Evolutionary conservation across 192 early-diverging fungal species (phyloP), one percentile per base, ranked within the genome.

Genomic region (Chytriomyces sp.): DNA sequence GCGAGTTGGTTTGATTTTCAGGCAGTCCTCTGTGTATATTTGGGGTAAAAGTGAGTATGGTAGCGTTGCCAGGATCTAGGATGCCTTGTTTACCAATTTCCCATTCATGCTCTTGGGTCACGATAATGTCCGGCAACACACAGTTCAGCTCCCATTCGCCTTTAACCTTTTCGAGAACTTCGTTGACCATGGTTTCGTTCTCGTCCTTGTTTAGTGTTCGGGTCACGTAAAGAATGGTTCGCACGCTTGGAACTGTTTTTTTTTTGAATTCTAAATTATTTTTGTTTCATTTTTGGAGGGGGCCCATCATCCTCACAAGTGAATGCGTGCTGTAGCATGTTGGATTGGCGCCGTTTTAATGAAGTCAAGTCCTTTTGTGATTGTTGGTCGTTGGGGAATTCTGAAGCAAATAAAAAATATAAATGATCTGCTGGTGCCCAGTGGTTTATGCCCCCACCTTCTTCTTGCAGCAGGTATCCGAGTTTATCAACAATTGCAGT

Each of bases 171-270:
- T 81, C 83, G 9, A 97, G 77, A 1, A 92, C 83, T 8, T 90
- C 87, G 16, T 88, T 85, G 11, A 98, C 92, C 0, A 97, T 94
- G 10, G 91, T 87, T 77, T 98, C 97, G 81, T 98, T 97, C 75
- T 98, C 97, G 80, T 92, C 89, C 4, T 84, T 79, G 72, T 97
- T 91, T 26, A 93, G 88, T 13, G 96, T 97, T 68, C 97, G 94
- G 5, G 97, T 98, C 35, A 96, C 93, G 79, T 97, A 98, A n/a
- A 92, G 81, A 24, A 98, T 86, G 59, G 86, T 86, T 64, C 93
- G 85, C 18, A 93, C 93, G 16, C 81, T 86, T 5, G 95, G 95
- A 74, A 97, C 91, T 92, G 68, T 35, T 16, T 8, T 50, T 20
- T 18, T 8, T 44, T 3, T n/a, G 8, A 24, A 10, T 13, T n/a